These are phyloP conservation scores for Trichoderma reesei DNA, from an alignment of 495 filamentous ascomycete species.

Conservation along the genomic window DNA sequence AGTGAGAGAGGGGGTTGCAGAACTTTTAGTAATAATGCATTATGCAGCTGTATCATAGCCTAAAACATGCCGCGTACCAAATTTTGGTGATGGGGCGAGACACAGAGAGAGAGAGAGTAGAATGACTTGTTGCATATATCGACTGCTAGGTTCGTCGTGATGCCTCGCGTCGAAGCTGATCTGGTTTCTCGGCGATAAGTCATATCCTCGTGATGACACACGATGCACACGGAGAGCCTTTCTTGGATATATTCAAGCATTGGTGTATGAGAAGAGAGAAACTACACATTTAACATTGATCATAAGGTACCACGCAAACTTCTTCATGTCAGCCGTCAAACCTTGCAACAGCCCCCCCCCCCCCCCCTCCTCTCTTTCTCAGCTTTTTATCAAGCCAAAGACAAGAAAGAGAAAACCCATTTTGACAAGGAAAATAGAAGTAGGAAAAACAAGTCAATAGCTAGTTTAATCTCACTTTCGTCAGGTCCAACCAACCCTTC, in stretches of 20 bases:
- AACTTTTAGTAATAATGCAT: neutral
- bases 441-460: neutral
- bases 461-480: neutral
- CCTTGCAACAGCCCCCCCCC: no score
- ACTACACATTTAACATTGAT: no score
- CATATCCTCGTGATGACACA: no score
- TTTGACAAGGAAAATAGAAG: conserved; percentile 3
- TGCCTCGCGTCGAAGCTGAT: no score
- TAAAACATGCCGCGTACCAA: neutral
- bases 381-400: neutral
- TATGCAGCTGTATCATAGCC: neutral
- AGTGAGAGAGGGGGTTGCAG: neutral
- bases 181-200: no score
- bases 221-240: no score
- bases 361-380: neutral
- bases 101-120: no score
- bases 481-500: neutral
- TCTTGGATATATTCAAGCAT: no score
- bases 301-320: conserved; percentile 4
- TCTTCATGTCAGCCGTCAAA: conserved; percentile 1
- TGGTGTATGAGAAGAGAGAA: no score
- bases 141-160: no score
- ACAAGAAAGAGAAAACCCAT: neutral
- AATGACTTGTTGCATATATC: no score
- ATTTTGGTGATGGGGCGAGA: no score